Evolutionary conservation across 139 green algal genomes (phyloP).

Genomic region (Bryopsis sp.): DNA sequence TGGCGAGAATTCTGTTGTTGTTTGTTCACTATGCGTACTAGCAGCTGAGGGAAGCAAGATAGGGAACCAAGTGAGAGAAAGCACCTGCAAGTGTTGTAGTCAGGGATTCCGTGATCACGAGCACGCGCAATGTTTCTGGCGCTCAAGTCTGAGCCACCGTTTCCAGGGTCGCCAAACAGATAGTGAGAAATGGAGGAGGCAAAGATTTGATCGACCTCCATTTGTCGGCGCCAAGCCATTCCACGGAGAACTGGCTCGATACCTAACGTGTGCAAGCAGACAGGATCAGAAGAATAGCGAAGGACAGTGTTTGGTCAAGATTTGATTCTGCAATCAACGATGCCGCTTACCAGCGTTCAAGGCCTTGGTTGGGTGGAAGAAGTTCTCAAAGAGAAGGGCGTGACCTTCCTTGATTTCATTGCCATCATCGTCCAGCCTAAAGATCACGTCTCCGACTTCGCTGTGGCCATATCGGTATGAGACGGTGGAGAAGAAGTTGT

Average conservation of each 20-base stretch:
- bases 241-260: constrained; percentile 30
- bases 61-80: neutral
- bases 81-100: constrained; percentile 33
- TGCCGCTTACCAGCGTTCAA: neutral
- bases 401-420: constrained; percentile 17
- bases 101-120: constrained; percentile 30
- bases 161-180: constrained; percentile 28
- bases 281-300: too few species aligned
- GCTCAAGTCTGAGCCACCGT: constrained; percentile 29
- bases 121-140: constrained; percentile 31
- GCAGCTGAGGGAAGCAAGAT: neutral
- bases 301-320: too few species aligned
- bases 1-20: too few species aligned
- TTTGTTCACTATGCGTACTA: too few species aligned
- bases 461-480: constrained; percentile 32
- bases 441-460: constrained; percentile 25
- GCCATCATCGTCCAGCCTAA: constrained; percentile 28
- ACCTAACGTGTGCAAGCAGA: constrained; percentile 5
- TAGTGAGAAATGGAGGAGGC: constrained; percentile 18
- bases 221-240: constrained; percentile 11
- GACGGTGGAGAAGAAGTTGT: constrained; percentile 31
- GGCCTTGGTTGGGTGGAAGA: constrained; percentile 14
- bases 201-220: constrained; percentile 25
- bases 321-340: neutral
- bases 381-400: constrained; percentile 3